These are phyloP conservation scores for Pseudogymnoascus sp. DNA, from an alignment of 2,329 filamentous ascomycete genomes.

Conservation along the genomic window DNA sequence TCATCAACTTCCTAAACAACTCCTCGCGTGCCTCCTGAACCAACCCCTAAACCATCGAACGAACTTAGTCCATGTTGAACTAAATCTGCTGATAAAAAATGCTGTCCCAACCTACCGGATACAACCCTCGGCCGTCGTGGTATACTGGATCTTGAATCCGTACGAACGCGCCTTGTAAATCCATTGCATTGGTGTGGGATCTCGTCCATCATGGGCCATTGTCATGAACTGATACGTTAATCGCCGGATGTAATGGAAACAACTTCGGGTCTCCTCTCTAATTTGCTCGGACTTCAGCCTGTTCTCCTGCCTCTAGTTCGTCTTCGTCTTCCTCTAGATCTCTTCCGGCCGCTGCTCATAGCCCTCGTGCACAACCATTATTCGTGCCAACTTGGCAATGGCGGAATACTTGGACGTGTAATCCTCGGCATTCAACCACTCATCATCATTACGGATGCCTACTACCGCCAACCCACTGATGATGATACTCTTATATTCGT, in stretches of 20 bases:
- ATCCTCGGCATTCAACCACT: slow-evolving; percentile 12
- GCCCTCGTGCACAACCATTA: slow-evolving; percentile 11
- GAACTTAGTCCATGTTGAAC: slow-evolving; percentile 10
- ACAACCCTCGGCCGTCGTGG: slow-evolving; percentile 5
- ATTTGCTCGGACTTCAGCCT: neutral
- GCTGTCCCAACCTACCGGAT: slow-evolving; percentile 11
- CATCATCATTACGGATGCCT: slow-evolving; percentile 11
- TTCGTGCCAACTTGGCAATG: slow-evolving; percentile 14
- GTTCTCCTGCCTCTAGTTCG: neutral
- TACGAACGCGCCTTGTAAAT: slow-evolving; percentile 11
- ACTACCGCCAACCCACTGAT: slow-evolving; percentile 16
- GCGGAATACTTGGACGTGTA: slow-evolving; percentile 9
- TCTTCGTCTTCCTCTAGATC: neutral
- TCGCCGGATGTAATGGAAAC: neutral
- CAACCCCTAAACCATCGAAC: slow-evolving; percentile 9
- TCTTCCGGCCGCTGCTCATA: neutral
- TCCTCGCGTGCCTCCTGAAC: slow-evolving; percentile 6
- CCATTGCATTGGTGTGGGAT: too few relatives aligned
- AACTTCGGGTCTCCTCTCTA: slow-evolving; percentile 6
- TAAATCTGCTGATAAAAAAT: neutral
- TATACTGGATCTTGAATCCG: slow-evolving; percentile 14
- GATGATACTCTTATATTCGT: slow-evolving; percentile 16
- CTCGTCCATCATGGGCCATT: too few relatives aligned
- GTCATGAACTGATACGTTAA: too few relatives aligned
- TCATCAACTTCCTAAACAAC: slow-evolving; percentile 13